Percentiles rank a stretch among this genome's conserved stretches.
These are phyloP conservation scores for Candida patagonica DNA, from an alignment of 805 yeast genomes.

Conservation along the genomic window DNA sequence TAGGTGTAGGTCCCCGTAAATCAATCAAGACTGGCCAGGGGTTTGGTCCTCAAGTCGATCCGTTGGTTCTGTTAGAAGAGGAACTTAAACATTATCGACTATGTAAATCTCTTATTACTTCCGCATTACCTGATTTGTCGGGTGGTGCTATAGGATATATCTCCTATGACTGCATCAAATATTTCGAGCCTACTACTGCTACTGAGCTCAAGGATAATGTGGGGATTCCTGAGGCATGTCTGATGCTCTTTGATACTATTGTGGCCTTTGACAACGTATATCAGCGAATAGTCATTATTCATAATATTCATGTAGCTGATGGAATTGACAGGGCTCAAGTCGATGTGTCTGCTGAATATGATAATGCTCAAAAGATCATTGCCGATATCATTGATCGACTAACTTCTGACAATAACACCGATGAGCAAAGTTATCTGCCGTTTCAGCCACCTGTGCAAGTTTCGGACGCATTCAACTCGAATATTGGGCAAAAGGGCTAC, in stretches of 20 bases:
- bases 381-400: slow-evolving; percentile 41
- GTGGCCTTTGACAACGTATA: slow-evolving; percentile 91
- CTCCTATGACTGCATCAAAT: slow-evolving; percentile 92
- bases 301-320: slow-evolving; percentile 49
- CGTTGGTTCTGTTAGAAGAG: slow-evolving; percentile 60
- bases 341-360: slow-evolving; percentile 23
- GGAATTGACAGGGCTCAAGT: slow-evolving; percentile 14
- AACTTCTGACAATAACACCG: slow-evolving; percentile 1
- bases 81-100: slow-evolving; percentile 60
- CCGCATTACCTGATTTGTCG: slow-evolving; percentile 62
- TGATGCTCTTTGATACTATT: slow-evolving; percentile 85
- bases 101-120: slow-evolving; percentile 34
- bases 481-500: slow-evolving; percentile 90
- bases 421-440: slow-evolving; percentile 39
- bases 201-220: slow-evolving; percentile 68
- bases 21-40: slow-evolving; percentile 75
- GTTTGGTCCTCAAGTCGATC: slow-evolving; percentile 61
- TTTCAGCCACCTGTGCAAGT: slow-evolving; percentile 63
- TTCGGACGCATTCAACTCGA: slow-evolving; percentile 68
- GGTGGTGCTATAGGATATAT: slow-evolving; percentile 98
- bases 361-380: slow-evolving; percentile 46
- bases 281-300: slow-evolving; percentile 84
- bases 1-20: slow-evolving; percentile 80
- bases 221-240: slow-evolving; percentile 79
- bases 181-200: slow-evolving; percentile 88